These are phyloP conservation scores for Fusarium staphyleae DNA, from an alignment of 2,329 filamentous ascomycete species.

Conservation along the genomic window DNA sequence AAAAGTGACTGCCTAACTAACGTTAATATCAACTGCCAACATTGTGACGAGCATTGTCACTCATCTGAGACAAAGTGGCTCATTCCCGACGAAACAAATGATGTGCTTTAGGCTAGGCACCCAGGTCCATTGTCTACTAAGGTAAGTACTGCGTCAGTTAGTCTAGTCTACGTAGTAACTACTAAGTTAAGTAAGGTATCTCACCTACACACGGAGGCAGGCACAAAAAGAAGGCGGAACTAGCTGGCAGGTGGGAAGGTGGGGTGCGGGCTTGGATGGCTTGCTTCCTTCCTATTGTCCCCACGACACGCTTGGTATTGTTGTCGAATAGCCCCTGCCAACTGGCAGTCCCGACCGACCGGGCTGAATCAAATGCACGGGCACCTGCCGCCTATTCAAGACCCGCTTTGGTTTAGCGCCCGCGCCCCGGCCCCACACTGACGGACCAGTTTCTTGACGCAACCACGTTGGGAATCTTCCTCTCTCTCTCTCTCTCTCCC, in stretches of 20 bases:
- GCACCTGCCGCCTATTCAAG: slow-evolving; percentile 39
- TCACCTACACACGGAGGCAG: too few relatives aligned
- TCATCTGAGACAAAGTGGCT: slow-evolving; percentile 5
- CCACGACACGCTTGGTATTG: slow-evolving; percentile 42
- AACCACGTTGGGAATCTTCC: slow-evolving; percentile 8
- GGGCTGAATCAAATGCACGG: slow-evolving; percentile 28
- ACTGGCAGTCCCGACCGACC: slow-evolving; percentile 29
- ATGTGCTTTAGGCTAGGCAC: neutral
- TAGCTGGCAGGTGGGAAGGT: neutral
- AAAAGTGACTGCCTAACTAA: neutral
- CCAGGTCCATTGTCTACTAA: slow-evolving; percentile 12
- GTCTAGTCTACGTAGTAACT: too few relatives aligned
- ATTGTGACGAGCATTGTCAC: slow-evolving; percentile 4
- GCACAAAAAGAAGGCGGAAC: neutral
- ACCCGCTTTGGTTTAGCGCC: slow-evolving; percentile 41
- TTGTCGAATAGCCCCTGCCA: slow-evolving; percentile 37
- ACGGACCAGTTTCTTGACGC: slow-evolving; percentile 16
- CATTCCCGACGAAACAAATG: slow-evolving; percentile 3
- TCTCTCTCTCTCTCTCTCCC: slow-evolving; percentile 1
- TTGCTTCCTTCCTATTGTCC: slow-evolving; percentile 44
- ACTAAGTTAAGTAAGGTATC: neutral
- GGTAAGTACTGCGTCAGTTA: too few relatives aligned
- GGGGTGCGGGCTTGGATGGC: slow-evolving; percentile 22
- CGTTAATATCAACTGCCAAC: slow-evolving; percentile 6
- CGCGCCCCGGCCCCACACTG: slow-evolving; percentile 33